Evolutionary conservation across 2,329 filamentous ascomycete species (phyloP).

Genomic region (Diplodia intermedia): DNA sequence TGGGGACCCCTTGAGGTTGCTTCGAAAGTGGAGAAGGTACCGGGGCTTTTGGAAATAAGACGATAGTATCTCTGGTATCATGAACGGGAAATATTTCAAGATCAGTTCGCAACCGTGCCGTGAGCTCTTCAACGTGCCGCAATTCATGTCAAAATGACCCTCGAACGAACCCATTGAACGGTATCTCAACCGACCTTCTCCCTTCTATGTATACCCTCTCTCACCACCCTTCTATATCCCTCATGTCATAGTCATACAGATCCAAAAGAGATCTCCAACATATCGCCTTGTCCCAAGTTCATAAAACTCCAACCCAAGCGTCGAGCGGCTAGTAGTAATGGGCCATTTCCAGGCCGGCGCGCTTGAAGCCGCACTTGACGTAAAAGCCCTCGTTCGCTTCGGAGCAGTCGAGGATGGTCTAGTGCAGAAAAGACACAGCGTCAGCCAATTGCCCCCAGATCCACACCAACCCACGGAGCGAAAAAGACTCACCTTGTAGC

Average conservation of each 20-base stretch:
- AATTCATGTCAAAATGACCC: too few relatives aligned
- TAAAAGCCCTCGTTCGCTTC: conserved; percentile 98
- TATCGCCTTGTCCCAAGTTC: neutral
- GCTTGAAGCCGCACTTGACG: conserved; percentile 93
- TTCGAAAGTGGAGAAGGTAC: too few relatives aligned
- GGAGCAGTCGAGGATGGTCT: conserved; percentile 95
- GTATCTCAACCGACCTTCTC: neutral
- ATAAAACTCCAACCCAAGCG: neutral
- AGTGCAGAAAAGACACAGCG: neutral
- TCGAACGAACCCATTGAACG: too few relatives aligned
- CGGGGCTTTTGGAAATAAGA: too few relatives aligned
- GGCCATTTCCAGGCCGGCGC: conserved; percentile 94
- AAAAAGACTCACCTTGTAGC: conserved; percentile 73
- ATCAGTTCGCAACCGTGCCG: too few relatives aligned
- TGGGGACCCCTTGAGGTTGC: too few relatives aligned
- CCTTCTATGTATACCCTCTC: conserved; percentile 5
- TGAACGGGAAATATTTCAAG: too few relatives aligned
- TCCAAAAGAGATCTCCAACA: neutral
- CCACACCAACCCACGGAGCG: neutral
- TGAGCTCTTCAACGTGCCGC: too few relatives aligned
- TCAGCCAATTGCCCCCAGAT: neutral
- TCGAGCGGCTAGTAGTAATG: conserved; percentile 72
- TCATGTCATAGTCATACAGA: conserved; percentile 23
- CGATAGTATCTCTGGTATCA: too few relatives aligned
- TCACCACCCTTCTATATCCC: conserved; percentile 1